A percentile compares a stretch with the other conserved stretches of the same genome.
Conservation (phyloP, 1,284 basidiomycete species). For the Pseudozyma pruni region DNA sequence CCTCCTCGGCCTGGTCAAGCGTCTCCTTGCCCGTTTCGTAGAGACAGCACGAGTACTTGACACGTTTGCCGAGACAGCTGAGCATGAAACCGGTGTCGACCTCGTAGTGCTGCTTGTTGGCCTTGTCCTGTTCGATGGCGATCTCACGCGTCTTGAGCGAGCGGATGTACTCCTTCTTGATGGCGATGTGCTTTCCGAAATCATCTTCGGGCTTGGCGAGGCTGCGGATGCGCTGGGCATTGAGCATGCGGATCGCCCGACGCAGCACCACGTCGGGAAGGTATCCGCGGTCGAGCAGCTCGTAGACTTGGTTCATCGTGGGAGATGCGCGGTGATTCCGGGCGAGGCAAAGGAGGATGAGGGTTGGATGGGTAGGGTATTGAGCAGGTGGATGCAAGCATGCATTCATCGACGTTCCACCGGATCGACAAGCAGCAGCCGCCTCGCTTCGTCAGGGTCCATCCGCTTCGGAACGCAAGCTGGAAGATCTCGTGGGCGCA, state of each 20-base stretch:
- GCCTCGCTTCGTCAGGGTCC: slow-evolving; percentile 9
- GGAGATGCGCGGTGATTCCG: background rate
- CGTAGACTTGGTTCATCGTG: slow-evolving; percentile 44
- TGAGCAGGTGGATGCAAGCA: background rate
- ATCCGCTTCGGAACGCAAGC: background rate
- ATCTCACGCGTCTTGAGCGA: slow-evolving; percentile 72
- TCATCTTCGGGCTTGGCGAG: slow-evolving; percentile 73
- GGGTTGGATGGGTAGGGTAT: background rate
- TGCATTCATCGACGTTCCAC: too few relatives aligned
- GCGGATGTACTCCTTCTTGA: slow-evolving; percentile 73
- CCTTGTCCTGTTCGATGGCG: slow-evolving; percentile 77
- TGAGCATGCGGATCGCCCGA: slow-evolving; percentile 74
- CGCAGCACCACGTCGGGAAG: slow-evolving; percentile 70
- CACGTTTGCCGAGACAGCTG: slow-evolving; percentile 53
- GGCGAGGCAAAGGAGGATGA: background rate
- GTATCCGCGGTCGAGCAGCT: slow-evolving; percentile 46
- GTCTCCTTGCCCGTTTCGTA: slow-evolving; percentile 77
- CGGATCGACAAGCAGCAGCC: background rate
- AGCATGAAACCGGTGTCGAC: slow-evolving; percentile 69
- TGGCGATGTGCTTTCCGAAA: slow-evolving; percentile 75
- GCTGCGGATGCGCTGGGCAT: slow-evolving; percentile 74
- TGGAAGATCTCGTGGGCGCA: slow-evolving; percentile 1
- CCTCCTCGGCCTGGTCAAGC: slow-evolving; percentile 75
- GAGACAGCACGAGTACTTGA: slow-evolving; percentile 72
- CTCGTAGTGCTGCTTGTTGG: slow-evolving; percentile 84